phyloP scores from a whole-genome alignment of 2,329 filamentous ascomycete genomes.

The Malbranchea cinnamomea region DNA sequence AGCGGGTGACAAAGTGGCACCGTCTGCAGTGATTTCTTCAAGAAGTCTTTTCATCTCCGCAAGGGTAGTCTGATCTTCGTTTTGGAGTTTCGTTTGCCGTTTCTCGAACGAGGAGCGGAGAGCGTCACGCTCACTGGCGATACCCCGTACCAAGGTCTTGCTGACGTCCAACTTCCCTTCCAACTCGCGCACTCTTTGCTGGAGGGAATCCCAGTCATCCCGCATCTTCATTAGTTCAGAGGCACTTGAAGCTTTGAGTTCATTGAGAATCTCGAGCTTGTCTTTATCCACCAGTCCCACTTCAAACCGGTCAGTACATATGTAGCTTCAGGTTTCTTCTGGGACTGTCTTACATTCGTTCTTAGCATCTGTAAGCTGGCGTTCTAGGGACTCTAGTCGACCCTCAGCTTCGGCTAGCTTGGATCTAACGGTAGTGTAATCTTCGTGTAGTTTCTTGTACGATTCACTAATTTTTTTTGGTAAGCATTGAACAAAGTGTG shows the following conservation, averaged over 20 bases:
- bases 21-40: constrained; percentile 24
- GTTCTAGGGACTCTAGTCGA: constrained; percentile 20
- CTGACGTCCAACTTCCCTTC: constrained; percentile 26
- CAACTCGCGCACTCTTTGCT: constrained; percentile 21
- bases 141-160: constrained; percentile 22
- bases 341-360: constrained; percentile 19
- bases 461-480: constrained; percentile 18
- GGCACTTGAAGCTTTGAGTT: constrained; percentile 21
- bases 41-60: constrained; percentile 28
- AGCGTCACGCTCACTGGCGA: constrained; percentile 25
- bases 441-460: constrained; percentile 27
- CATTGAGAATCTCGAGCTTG: constrained; percentile 23
- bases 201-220: constrained; percentile 20
- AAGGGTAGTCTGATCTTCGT: constrained; percentile 26
- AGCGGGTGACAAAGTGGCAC: constrained; percentile 21
- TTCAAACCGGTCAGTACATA: constrained; percentile 14
- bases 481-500: constrained; percentile 1
- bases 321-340: background rate
- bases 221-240: constrained; percentile 21
- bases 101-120: constrained; percentile 24
- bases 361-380: constrained; percentile 22
- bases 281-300: constrained; percentile 24
- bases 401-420: constrained; percentile 26
- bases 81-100: constrained; percentile 24
- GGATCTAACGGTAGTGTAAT: constrained; percentile 21